Evolutionary conservation across 2,329 filamentous ascomycete species (phyloP).

Genomic region (Coniochaeta prunicola): DNA sequence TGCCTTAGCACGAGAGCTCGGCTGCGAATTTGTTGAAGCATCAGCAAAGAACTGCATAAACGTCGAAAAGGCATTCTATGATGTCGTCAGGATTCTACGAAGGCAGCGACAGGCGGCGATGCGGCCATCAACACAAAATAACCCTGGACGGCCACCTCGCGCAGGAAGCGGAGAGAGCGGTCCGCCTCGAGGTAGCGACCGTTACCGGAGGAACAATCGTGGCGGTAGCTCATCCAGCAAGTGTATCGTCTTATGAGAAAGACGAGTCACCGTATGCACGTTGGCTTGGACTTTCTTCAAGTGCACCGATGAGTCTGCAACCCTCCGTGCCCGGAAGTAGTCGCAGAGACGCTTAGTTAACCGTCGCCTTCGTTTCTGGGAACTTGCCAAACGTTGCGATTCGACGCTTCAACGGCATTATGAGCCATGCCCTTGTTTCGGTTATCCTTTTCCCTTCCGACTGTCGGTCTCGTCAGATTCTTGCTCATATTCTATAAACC

Average conservation of each 20-base stretch:
- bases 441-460: constrained; percentile 18
- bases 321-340: neutral
- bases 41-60: constrained; percentile 98
- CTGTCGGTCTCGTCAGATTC: constrained; percentile 16
- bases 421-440: constrained; percentile 6
- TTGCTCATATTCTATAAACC: constrained; percentile 15
- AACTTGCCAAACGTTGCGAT: neutral
- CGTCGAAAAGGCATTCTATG: constrained; percentile 96
- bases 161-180: constrained; percentile 9
- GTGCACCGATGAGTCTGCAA: neutral
- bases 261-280: neutral
- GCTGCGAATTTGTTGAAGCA: constrained; percentile 94
- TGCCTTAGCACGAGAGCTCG: constrained; percentile 81
- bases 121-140: constrained; percentile 11
- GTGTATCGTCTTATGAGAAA: constrained; percentile 34
- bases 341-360: no score
- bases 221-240: constrained; percentile 15
- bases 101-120: constrained; percentile 33
- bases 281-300: neutral
- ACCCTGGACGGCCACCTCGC: constrained; percentile 1
- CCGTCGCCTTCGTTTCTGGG: neutral
- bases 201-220: constrained; percentile 20
- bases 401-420: neutral
- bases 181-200: constrained; percentile 14
- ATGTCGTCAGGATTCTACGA: constrained; percentile 86